These are phyloP conservation scores for Mrakia frigida DNA, from an alignment of 768 basidiomycete genomes.

Conservation along the genomic window DNA sequence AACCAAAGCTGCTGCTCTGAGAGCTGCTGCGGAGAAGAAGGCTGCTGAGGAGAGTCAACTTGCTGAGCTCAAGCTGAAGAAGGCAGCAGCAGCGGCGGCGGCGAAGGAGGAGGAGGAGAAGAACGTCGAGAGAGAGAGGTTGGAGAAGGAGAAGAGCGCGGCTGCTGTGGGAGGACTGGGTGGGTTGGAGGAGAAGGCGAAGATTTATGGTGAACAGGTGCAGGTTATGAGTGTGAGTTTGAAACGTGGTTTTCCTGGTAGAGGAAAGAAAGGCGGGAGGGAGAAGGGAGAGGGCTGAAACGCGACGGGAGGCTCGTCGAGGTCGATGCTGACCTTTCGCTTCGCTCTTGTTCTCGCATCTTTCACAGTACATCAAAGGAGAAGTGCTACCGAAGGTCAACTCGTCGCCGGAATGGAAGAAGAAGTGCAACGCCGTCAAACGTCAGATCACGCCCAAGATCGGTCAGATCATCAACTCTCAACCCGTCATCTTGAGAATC, in stretches of 20 bases:
- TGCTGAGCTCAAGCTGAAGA: conserved; percentile 22
- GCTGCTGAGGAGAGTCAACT: conserved; percentile 25
- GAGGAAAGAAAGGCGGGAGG: conserved; percentile 58
- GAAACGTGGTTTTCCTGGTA: conserved; percentile 34
- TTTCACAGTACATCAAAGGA: conserved; percentile 24
- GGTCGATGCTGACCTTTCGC: not conserved
- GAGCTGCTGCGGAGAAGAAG: conserved; percentile 34
- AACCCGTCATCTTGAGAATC: conserved; percentile 57
- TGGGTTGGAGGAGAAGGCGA: conserved; percentile 32
- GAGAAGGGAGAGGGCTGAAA: conserved; percentile 42
- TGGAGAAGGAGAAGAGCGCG: conserved; percentile 26
- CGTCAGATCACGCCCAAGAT: conserved; percentile 80
- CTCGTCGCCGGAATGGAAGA: conserved; percentile 52
- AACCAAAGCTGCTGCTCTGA: conserved; percentile 42
- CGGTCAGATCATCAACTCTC: conserved; percentile 75
- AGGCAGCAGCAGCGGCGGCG: conserved; percentile 20
- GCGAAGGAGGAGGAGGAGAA: conserved; percentile 30
- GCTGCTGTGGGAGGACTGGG: conserved; percentile 24
- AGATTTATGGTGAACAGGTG: conserved; percentile 39
- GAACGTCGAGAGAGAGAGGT: conserved; percentile 12
- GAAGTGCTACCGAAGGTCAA: conserved; percentile 60
- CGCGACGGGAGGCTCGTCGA: conserved; percentile 37
- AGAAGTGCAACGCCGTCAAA: conserved; percentile 62
- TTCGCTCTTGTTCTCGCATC: not conserved
- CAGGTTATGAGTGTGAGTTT: conserved; percentile 37